Evolutionary conservation across 345 rosid genomes (phyloP), one percentile per base, ranked within the genome.

Genomic region (Hypericum androsaemum): DNA sequence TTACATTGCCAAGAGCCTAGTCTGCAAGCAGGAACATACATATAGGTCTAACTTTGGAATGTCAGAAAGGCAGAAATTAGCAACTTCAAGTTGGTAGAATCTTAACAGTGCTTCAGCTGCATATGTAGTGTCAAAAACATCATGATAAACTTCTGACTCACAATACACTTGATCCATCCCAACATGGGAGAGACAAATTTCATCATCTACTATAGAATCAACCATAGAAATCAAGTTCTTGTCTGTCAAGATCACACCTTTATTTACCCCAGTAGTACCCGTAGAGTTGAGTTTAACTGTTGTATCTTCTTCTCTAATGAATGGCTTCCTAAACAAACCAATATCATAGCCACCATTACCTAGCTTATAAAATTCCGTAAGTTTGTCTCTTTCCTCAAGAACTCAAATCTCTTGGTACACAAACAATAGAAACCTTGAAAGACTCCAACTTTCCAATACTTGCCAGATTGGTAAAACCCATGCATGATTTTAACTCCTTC

Each of bases 241-340:
- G 47, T 72, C 73, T 16, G 76, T 70, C 69, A 67, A 50, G 13
- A 73, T 22, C 35, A 70, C 76, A 37, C 76, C 81, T 55, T 77
- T 73, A 41, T 65, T 69, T 11, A 38, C 59, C 14, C 78, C 81
- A 0, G 74, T 67, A 0, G 81, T 77, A 16, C 81, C 76, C 0
- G 77, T 67, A 3, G 81, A 77, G 61, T 67, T 70, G 7, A 70
- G 46, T 3, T 73, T 39, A 12, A 64, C 69, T 2, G 76, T 76
- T 2, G 57, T 50, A 48, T 70, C 78, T 39, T 65, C 60, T 47
- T 70, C 74, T 0, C 47, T 9, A 32, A 65, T 64, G 14, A 15
- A 13, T 17, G 0, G 3, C 12, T 1, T 63, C 54, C 9, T 47
- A 47, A n/a, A 45, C 54, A 0, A 43, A n/a, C 46, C 58, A 6